phyloP scores from a whole-genome alignment of 1,284 basidiomycete species.

The Fomitopsis palustris region DNA sequence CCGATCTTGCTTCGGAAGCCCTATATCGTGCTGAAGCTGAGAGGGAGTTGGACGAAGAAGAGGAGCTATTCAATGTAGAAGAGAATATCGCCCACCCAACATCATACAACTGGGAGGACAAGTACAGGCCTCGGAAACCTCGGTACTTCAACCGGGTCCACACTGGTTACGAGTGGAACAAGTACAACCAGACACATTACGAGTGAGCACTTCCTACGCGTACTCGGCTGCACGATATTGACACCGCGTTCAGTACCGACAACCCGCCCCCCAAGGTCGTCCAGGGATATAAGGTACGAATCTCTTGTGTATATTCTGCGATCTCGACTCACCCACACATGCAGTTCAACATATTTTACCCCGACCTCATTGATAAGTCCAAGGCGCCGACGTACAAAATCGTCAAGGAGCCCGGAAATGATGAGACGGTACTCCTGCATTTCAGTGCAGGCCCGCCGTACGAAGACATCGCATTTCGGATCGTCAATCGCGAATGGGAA shows the following conservation, averaged over 20 bases:
- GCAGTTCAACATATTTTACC: constrained; percentile 92
- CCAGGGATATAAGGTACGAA: constrained; percentile 90
- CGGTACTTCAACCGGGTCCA: constrained; percentile 99
- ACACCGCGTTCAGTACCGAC: constrained; percentile 60
- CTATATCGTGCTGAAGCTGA: constrained; percentile 86
- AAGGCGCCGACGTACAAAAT: constrained; percentile 96
- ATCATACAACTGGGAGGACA: constrained; percentile 97
- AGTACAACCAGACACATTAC: constrained; percentile 98
- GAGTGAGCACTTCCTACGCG: constrained; percentile 63
- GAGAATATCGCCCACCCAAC: constrained; percentile 80
- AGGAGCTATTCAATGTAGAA: constrained; percentile 91
- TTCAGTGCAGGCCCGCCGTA: constrained; percentile 98
- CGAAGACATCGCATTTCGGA: constrained; percentile 97
- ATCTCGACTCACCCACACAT: neutral
- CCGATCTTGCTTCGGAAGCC: constrained; percentile 82
- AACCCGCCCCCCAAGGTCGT: constrained; percentile 98
- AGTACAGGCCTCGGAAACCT: constrained; percentile 97
- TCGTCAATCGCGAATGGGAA: constrained; percentile 98
- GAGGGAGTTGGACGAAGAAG: constrained; percentile 91
- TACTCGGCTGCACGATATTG: constrained; percentile 5
- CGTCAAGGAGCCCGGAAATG: constrained; percentile 87
- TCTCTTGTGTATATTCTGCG: neutral
- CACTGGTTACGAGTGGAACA: constrained; percentile 99
- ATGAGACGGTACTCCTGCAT: constrained; percentile 90
- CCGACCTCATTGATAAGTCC: constrained; percentile 94